Evolutionary conservation across 306 rosid species (phyloP).

Genomic region (Heteromeles arbutifolia): DNA sequence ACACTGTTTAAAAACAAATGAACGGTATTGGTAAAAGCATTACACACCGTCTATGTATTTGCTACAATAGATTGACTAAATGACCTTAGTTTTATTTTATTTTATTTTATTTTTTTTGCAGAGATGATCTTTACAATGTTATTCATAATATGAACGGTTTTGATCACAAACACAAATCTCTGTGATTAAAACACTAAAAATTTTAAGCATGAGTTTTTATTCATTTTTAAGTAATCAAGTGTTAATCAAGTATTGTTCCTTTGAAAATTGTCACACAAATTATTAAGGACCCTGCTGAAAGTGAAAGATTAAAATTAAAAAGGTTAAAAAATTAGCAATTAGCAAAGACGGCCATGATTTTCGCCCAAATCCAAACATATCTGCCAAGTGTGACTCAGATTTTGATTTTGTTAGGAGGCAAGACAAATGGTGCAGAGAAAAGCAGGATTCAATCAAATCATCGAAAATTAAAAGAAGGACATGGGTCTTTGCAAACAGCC

Average conservation of each 20-base stretch:
- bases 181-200: too few species aligned
- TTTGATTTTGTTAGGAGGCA: slow-evolving; percentile 27
- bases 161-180: too few species aligned
- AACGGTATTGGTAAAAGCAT: too few species aligned
- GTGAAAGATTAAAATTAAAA: background rate
- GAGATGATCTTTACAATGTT: too few species aligned
- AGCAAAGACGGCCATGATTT: slow-evolving; percentile 18
- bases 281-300: background rate
- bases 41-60: too few species aligned
- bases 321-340: background rate
- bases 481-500: slow-evolving; percentile 15
- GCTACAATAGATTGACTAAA: too few species aligned
- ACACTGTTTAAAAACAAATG: too few species aligned
- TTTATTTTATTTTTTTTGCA: too few species aligned
- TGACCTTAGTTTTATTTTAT: too few species aligned
- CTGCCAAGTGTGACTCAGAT: slow-evolving; percentile 37
- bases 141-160: too few species aligned
- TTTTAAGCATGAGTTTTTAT: rapidly evolving
- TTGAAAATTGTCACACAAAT: background rate
- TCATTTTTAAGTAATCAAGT: too few species aligned
- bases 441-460: slow-evolving; percentile 23
- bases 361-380: slow-evolving; percentile 33
- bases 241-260: background rate
- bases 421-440: slow-evolving; percentile 17
- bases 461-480: background rate